Evolutionary conservation across 179 eudicot genomes (phyloP).

Genomic region (Corrigiola litoralis): DNA sequence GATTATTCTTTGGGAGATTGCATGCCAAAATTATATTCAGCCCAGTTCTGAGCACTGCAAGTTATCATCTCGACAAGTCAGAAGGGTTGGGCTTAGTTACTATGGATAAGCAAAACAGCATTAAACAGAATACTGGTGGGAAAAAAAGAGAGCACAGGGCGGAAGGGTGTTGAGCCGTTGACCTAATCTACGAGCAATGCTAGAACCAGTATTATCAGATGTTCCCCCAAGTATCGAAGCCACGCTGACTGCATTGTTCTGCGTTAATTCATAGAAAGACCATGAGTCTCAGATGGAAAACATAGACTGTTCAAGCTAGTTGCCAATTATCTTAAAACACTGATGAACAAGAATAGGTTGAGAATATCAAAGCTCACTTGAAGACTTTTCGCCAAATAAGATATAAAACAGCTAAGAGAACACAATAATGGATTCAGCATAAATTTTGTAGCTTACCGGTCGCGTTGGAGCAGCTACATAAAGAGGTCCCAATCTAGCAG

Average conservation of each 20-base stretch:
- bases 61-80: conserved; percentile 2
- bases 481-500: conserved; percentile 62
- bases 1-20: conserved; percentile 72
- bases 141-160: neutral
- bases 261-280: conserved; percentile 8
- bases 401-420: neutral
- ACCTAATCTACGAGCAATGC: conserved; percentile 85
- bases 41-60: conserved; percentile 75
- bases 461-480: conserved; percentile 67
- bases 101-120: neutral
- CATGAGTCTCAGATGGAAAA: neutral
- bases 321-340: neutral
- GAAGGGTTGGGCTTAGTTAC: neutral
- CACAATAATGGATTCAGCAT: neutral
- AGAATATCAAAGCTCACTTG: neutral
- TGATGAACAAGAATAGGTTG: neutral
- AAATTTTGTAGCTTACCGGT: conserved; percentile 47
- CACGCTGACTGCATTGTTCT: conserved; percentile 49
- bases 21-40: conserved; percentile 70
- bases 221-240: conserved; percentile 63
- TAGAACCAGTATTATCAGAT: conserved; percentile 77
- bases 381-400: neutral
- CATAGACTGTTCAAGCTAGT: neutral
- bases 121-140: neutral
- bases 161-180: neutral